phyloP scores from a whole-genome alignment of 139 green algal species.

The Picochlorum sp. region DNA sequence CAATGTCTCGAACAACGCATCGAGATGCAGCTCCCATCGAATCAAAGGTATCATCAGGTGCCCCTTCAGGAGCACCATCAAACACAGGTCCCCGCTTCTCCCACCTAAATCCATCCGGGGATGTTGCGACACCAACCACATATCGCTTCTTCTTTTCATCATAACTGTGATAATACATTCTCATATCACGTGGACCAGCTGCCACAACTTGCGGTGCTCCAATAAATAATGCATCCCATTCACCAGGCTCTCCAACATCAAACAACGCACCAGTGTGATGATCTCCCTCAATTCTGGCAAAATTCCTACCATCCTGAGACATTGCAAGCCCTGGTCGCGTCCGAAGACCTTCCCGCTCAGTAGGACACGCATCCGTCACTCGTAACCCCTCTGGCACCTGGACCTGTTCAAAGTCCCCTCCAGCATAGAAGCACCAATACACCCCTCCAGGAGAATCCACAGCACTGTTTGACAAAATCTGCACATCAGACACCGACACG shows the following conservation, averaged over 20 bases:
- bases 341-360: constrained; percentile 51
- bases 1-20: constrained; percentile 59
- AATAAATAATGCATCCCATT: constrained; percentile 80
- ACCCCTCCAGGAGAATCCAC: constrained; percentile 62
- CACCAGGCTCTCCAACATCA: constrained; percentile 66
- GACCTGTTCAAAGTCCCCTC: constrained; percentile 56
- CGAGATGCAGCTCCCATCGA: constrained; percentile 36
- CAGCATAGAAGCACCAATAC: constrained; percentile 97
- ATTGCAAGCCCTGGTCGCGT: constrained; percentile 76
- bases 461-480: constrained; percentile 55
- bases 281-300: constrained; percentile 91
- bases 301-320: constrained; percentile 88
- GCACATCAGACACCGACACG: constrained; percentile 75
- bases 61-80: constrained; percentile 16
- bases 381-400: constrained; percentile 26
- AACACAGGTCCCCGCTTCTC: constrained; percentile 46
- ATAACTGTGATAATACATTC: constrained; percentile 84
- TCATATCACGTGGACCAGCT: constrained; percentile 62
- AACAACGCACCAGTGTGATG: constrained; percentile 86
- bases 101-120: constrained; percentile 68
- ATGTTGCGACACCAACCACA: constrained; percentile 59
- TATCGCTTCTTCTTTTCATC: constrained; percentile 34
- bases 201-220: constrained; percentile 67
- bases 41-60: constrained; percentile 41
- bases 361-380: neutral